Percentiles rank a stretch among this genome's conserved stretches.
Conservation (phyloP, 176 grass and related monocot species). For the Triticum aestivum region DNA sequence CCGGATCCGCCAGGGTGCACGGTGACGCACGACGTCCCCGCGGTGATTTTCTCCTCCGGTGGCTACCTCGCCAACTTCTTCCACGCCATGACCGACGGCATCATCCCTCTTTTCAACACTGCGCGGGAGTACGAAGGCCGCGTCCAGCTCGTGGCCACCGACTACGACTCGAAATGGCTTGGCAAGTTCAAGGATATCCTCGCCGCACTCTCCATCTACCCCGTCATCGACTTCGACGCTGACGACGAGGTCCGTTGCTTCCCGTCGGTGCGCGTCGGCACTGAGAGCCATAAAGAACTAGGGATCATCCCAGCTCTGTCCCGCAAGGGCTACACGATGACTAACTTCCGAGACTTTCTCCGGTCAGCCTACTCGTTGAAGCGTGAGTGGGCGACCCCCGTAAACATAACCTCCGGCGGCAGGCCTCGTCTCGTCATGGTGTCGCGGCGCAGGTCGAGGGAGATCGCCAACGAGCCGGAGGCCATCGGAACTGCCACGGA, state of each 20-base stretch:
- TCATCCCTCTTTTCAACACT: slow-evolving; percentile 65
- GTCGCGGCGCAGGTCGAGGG: slow-evolving; percentile 44
- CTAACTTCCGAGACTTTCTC: slow-evolving; percentile 56
- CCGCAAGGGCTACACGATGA: slow-evolving; percentile 43
- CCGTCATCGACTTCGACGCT: slow-evolving; percentile 50
- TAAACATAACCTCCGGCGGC: not conserved
- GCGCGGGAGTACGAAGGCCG: slow-evolving; percentile 34
- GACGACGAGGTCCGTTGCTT: slow-evolving; percentile 62
- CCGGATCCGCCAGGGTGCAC: slow-evolving; percentile 28
- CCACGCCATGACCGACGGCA: slow-evolving; percentile 62
- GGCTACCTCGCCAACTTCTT: slow-evolving; percentile 63
- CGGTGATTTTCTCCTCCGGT: slow-evolving; percentile 54
- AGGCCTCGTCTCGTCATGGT: slow-evolving; percentile 59
- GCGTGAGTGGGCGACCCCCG: not conserved
- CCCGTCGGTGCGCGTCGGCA: slow-evolving; percentile 40
- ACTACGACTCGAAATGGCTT: slow-evolving; percentile 26
- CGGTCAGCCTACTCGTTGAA: slow-evolving; percentile 41
- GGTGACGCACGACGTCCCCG: not conserved
- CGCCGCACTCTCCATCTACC: slow-evolving; percentile 35
- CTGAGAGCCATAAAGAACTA: slow-evolving; percentile 55
- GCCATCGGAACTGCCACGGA: slow-evolving; percentile 6
- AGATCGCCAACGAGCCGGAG: slow-evolving; percentile 42
- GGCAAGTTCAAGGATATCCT: slow-evolving; percentile 49
- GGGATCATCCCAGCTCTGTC: slow-evolving; percentile 41
- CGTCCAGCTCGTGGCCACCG: slow-evolving; percentile 50